phyloP scores from a whole-genome alignment of 2,329 filamentous ascomycete species.

The Botryotinia narcissicola region DNA sequence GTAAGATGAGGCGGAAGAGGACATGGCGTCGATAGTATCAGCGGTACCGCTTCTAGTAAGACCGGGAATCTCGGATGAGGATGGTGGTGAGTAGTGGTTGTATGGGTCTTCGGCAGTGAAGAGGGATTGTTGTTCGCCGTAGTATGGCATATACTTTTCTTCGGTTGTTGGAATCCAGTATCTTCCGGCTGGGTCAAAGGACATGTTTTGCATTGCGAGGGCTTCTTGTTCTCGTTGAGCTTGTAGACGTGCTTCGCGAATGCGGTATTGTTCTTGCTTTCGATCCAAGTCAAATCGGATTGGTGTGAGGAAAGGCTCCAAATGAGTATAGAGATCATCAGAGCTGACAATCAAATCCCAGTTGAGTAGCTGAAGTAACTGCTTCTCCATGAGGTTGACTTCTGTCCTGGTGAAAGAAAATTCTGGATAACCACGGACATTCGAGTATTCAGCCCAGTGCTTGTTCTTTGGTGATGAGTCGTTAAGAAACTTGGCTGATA shows the following conservation, averaged over 20 bases:
- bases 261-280: conserved; percentile 31
- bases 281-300: conserved; percentile 60
- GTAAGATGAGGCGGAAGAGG: conserved; percentile 39
- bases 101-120: conserved; percentile 25
- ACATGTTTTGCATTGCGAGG: conserved; percentile 25
- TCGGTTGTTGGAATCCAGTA: conserved; percentile 30
- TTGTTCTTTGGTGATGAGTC: conserved; percentile 99
- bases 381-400: conserved; percentile 99
- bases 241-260: conserved; percentile 28
- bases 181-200: conserved; percentile 29
- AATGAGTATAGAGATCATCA: conserved; percentile 80
- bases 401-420: conserved; percentile 94
- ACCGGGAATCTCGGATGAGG: conserved; percentile 39
- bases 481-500: conserved; percentile 95
- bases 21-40: conserved; percentile 34
- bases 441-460: conserved; percentile 96
- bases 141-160: conserved; percentile 22
- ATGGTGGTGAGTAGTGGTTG: conserved; percentile 38
- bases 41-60: conserved; percentile 38
- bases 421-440: conserved; percentile 60
- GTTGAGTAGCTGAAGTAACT: conserved; percentile 89
- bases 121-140: conserved; percentile 25
- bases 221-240: conserved; percentile 28
- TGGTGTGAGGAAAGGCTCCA: conserved; percentile 84
- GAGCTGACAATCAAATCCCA: conserved; percentile 88